Base-by-base conservation (phyloP, 306 rosid species). In the Gastrolobium bilobum region DNA sequence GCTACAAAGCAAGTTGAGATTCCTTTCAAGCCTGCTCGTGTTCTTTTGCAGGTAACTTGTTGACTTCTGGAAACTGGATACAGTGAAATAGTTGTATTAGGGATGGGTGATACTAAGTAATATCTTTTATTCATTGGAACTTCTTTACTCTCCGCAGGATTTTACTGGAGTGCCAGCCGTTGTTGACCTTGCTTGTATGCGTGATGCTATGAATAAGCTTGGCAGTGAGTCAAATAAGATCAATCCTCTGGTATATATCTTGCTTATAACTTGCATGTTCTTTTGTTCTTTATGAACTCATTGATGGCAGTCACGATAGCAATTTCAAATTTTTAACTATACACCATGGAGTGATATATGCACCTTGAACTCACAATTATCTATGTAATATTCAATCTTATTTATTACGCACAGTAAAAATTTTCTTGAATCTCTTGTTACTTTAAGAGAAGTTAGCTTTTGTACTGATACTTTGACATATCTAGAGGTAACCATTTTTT, bases 11-110 rank as follows among this genome's bases (percentile, higher is more conserved):
- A 88, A 86, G 97, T 87, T 50, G 98, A 94, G 82, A 94, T 94
- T 83, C 98, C 97, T 29, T 94, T 94, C 84, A 92, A 92, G 88
- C 97, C 97, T 10, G 97, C 98, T 33, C 98, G 97, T 76, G 97
- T 94, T 52, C 93, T 94, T 46, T 79, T 92, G 90, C 97, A 94
- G 97, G 98, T 94, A 82, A 8, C 6, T 56, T 52, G 13, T 72
- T 52, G 71, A 68, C 71, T 66, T 59, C 38, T 34, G 74, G 50
- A 29, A 37, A 54, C 44, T 53, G 70, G 63, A 20, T 11, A 20
- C 52, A 2, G 58, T 35, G 71, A 43, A 60, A 29, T 46, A 65
- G 33, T 70, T 58, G 1, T 75, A 33, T 56, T 31, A 14, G 43
- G 59, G 14, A 11, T 31, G 66, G 43, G 71, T 52, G 68, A 33